These are phyloP conservation scores for Dendrobium nobile DNA, from an alignment of 106 monocot species.

Conservation along the genomic window DNA sequence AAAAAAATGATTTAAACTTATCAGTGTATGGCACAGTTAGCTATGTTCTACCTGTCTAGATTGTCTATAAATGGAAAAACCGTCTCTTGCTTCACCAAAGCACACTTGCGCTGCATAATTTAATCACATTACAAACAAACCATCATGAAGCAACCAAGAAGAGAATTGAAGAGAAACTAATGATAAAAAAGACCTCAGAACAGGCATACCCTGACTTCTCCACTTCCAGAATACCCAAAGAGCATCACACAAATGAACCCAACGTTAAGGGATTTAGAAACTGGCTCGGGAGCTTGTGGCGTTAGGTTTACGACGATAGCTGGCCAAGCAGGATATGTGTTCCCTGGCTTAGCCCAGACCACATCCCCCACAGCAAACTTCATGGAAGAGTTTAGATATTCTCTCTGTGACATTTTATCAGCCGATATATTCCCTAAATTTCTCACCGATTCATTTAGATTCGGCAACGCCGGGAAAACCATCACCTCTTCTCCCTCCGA, in stretches of 20 bases:
- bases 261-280: slow-evolving; percentile 35
- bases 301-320: slow-evolving; percentile 57
- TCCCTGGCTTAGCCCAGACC: slow-evolving; percentile 84
- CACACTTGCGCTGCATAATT: slow-evolving; percentile 54
- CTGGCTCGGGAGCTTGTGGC: slow-evolving; percentile 29
- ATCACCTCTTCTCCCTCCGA: background rate
- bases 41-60: slow-evolving; percentile 55
- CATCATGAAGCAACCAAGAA: background rate
- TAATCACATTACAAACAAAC: background rate
- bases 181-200: background rate
- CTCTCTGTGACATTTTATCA: slow-evolving; percentile 8
- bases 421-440: background rate
- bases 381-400: slow-evolving; percentile 6
- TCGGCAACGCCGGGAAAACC: background rate
- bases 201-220: slow-evolving; percentile 44
- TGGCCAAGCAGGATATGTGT: slow-evolving; percentile 72
- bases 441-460: background rate
- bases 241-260: slow-evolving; percentile 74
- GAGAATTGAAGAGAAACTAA: background rate
- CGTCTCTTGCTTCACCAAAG: slow-evolving; percentile 75
- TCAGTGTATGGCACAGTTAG: no score
- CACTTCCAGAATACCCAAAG: slow-evolving; percentile 55
- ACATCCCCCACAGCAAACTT: slow-evolving; percentile 63
- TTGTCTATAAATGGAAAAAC: slow-evolving; percentile 75
- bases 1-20: background rate